Evolutionary conservation across 257 asterid genomes (phyloP), one percentile per base, ranked within the genome.

Genomic region (Nicotiana otophora): DNA sequence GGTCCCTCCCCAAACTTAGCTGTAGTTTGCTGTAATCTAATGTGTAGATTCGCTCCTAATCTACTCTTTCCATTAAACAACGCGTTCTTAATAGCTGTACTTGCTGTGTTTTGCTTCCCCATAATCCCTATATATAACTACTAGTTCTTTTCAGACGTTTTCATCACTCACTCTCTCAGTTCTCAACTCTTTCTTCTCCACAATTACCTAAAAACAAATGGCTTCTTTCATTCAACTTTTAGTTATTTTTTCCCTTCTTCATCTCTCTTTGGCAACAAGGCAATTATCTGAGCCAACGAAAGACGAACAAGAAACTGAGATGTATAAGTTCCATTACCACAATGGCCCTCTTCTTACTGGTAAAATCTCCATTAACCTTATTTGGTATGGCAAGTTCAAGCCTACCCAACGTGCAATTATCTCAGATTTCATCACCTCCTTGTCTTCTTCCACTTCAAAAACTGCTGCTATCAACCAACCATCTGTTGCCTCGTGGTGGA

Each of bases 401-500:
- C 86, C 90, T 12, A 61, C 87, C 39, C 86, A 89, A 62, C 83
- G 85, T 54, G 81, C 86, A 33, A 87, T 85, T 19, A 31, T 89
- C 31, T 68, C 89, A 11, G 89, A 87, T 81, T 88, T 89, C 80
- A 69, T 89, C 10, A 78, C 87, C 28, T 88, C 91, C 0, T 33
- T 88, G 10, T 85, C 85, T 23, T 68, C 86, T 12, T 68, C 84
- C 10, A 54, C 84, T 20, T n/a, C 85, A 33, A 51, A 86, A 82
- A 26, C 75, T 14, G 26, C 51, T 5, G 26, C 81, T n/a, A 34
- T 20, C n/a, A 58, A 62, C 88, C 84, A 84, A 72, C 92, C 88
- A 17, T 89, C 92, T 1, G 90, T 89, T 4, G 86, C 86, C 81
- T 80, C 88, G 20, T 89, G 92, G 92, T 89, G 90, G 90, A 84